Percentiles rank a stretch among this genome's conserved stretches.
phyloP scores from a whole-genome alignment of 2,329 filamentous ascomycete species.

The Arachnopeziza araneosa region DNA sequence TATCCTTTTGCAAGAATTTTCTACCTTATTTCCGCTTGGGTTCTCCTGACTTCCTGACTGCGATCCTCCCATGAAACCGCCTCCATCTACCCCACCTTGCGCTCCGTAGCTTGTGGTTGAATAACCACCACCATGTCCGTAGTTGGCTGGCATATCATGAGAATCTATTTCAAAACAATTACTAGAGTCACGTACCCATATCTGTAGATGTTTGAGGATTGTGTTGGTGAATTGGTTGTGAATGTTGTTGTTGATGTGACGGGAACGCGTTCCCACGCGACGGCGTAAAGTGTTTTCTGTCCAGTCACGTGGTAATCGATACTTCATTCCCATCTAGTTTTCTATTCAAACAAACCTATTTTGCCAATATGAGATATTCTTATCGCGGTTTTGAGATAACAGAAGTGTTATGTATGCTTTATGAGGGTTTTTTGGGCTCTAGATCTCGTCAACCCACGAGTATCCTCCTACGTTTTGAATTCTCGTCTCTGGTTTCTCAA shows the following conservation, averaged over 20 bases:
- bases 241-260: not conserved
- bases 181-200: not conserved
- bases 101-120: conserved; percentile 37
- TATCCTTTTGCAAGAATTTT: not conserved
- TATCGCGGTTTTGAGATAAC: too few relatives aligned
- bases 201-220: not conserved
- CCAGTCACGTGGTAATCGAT: not conserved
- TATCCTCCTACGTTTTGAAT: too few relatives aligned
- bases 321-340: not conserved
- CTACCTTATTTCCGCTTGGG: conserved; percentile 42
- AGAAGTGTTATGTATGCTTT: too few relatives aligned
- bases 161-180: not conserved
- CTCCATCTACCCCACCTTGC: conserved; percentile 53
- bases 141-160: conserved; percentile 20
- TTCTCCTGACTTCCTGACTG: conserved; percentile 52
- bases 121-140: conserved; percentile 27
- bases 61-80: conserved; percentile 57
- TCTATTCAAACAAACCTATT: too few relatives aligned
- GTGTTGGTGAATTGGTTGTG: not conserved
- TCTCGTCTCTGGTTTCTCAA: too few relatives aligned
- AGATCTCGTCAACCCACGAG: too few relatives aligned
- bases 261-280: not conserved
- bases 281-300: not conserved
- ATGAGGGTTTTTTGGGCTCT: too few relatives aligned
- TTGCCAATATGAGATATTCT: too few relatives aligned